These are phyloP conservation scores for Myxozyma neotropica DNA, from an alignment of 805 yeast species.

Conservation along the genomic window DNA sequence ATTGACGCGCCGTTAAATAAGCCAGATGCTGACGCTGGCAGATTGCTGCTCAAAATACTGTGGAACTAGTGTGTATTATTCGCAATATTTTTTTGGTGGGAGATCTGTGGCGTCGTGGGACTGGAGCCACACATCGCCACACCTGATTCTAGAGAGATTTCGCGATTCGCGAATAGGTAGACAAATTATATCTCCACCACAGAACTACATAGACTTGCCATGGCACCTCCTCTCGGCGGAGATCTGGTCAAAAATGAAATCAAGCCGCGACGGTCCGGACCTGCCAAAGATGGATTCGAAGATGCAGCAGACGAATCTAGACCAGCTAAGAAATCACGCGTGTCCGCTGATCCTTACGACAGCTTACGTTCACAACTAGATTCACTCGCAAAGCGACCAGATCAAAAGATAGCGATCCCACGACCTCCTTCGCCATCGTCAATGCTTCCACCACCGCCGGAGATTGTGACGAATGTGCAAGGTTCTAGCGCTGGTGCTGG, in stretches of 20 bases:
- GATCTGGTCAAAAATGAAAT: constrained; percentile 20
- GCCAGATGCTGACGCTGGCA: too few species aligned
- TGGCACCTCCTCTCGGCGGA: constrained; percentile 18
- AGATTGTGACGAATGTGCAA: constrained; percentile 38
- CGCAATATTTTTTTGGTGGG: background rate
- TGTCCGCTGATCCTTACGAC: constrained; percentile 18
- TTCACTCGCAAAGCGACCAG: constrained; percentile 18
- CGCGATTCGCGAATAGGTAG: too few species aligned
- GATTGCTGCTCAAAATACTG: too few species aligned
- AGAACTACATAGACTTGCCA: background rate
- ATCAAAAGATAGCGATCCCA: constrained; percentile 19
- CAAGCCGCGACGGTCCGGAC: background rate
- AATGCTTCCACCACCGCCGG: constrained; percentile 38
- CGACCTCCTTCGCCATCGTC: constrained; percentile 21
- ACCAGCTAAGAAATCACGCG: constrained; percentile 7
- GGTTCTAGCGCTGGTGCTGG: constrained; percentile 46
- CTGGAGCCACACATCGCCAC: constrained; percentile 1
- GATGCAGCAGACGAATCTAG: background rate
- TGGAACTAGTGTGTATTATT: too few species aligned
- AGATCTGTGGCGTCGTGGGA: background rate
- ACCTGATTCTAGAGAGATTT: background rate
- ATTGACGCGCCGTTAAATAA: background rate
- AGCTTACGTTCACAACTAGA: constrained; percentile 17
- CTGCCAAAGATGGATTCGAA: background rate
- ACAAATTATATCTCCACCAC: too few species aligned